These are phyloP conservation scores for Chimonanthus salicifolius DNA, from an alignment of 164 flowering plant species.

Conservation along the genomic window DNA sequence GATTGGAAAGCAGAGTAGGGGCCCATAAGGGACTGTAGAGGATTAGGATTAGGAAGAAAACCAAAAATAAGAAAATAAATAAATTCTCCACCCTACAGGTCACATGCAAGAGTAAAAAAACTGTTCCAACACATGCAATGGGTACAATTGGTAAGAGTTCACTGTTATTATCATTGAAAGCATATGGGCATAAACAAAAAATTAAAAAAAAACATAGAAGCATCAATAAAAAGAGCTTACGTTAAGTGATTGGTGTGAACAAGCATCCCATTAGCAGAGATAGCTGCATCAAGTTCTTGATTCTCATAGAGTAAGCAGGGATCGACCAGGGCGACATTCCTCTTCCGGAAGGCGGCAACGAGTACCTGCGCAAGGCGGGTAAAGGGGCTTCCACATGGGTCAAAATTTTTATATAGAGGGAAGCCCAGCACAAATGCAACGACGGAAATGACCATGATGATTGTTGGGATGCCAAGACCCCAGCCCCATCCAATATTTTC, in stretches of 20 bases:
- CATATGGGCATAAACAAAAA: not conserved
- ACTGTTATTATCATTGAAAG: not conserved
- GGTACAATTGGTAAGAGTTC: not conserved
- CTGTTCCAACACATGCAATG: not conserved
- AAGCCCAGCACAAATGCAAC: constrained; percentile 48
- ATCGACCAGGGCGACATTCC: constrained; percentile 43
- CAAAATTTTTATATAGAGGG: constrained; percentile 54
- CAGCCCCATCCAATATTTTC: constrained; percentile 87
- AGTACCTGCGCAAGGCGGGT: constrained; percentile 62
- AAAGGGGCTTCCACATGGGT: constrained; percentile 80
- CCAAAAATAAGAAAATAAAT: not conserved
- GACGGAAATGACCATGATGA: constrained; percentile 56
- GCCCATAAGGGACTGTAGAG: too few species aligned
- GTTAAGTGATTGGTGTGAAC: constrained; percentile 48
- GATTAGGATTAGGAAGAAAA: too few species aligned
- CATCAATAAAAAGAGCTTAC: constrained; percentile 27
- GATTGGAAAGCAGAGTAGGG: too few species aligned
- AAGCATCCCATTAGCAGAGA: constrained; percentile 62
- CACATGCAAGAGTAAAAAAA: not conserved
- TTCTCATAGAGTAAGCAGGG: constrained; percentile 48
- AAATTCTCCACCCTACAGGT: not conserved
- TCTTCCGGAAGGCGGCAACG: constrained; percentile 60
- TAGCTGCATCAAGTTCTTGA: constrained; percentile 57
- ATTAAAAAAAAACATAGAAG: not conserved
- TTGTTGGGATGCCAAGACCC: constrained; percentile 73